A percentile compares a stretch with the other conserved stretches of the same genome.
phyloP scores from a whole-genome alignment of 345 rosid species.

The Noccaea caerulescens region DNA sequence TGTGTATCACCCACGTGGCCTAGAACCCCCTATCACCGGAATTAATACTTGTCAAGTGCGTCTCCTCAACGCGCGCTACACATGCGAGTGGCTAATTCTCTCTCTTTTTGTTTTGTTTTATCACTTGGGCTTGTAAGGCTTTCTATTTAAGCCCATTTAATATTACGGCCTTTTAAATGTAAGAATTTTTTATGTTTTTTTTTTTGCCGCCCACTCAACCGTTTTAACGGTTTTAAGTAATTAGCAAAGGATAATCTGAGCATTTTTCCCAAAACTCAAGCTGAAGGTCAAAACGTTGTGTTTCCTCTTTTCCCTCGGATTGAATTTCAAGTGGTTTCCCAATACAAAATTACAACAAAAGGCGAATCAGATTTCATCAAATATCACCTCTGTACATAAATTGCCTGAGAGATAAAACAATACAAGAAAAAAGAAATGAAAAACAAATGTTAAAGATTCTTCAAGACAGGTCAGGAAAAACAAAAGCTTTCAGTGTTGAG shows the following conservation, averaged over 20 bases:
- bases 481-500: slow-evolving; percentile 4
- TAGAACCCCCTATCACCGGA: slow-evolving; percentile 12
- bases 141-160: neutral
- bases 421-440: neutral
- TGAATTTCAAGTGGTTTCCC: neutral
- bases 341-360: slow-evolving; percentile 19
- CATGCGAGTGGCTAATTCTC: neutral
- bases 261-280: too few species aligned
- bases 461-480: neutral
- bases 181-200: neutral
- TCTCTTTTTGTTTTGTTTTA: neutral
- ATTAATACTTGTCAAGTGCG: neutral
- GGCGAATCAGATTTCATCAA: neutral
- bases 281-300: too few species aligned
- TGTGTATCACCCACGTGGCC: slow-evolving; percentile 33
- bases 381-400: slow-evolving; percentile 12
- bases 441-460: neutral
- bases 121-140: slow-evolving; percentile 3
- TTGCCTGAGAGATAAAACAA: neutral
- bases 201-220: neutral
- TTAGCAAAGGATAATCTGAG: too few species aligned
- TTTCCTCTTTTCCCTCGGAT: neutral
- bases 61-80: slow-evolving; percentile 10
- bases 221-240: neutral
- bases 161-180: neutral